These are phyloP conservation scores for Prosopis cineraria DNA, from an alignment of 306 rosid species.

Conservation along the genomic window DNA sequence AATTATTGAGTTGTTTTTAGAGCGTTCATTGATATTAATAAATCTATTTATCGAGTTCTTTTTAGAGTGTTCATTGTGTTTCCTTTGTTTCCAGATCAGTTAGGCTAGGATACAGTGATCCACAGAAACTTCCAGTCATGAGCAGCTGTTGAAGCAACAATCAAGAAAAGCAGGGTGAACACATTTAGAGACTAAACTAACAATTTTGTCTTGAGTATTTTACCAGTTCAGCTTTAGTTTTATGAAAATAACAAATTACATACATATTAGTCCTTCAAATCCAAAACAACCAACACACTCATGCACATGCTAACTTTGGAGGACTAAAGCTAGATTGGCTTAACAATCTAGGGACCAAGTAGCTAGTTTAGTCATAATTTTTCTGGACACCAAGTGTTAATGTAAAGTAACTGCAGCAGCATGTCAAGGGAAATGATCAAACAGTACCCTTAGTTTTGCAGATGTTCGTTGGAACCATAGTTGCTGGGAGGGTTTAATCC, in stretches of 20 bases:
- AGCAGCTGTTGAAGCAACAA: conserved; percentile 1
- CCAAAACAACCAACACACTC: background rate
- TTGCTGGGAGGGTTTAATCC: conserved; percentile 92
- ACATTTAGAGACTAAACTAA: background rate
- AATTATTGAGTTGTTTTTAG: background rate
- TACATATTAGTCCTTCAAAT: background rate
- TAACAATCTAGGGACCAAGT: background rate
- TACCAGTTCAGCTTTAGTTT: background rate
- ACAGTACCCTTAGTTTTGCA: conserved; percentile 58
- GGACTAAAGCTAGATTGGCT: background rate
- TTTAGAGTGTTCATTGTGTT: background rate
- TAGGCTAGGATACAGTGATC: background rate
- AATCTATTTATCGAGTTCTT: too few relatives aligned
- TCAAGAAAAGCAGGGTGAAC: background rate
- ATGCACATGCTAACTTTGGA: too few relatives aligned
- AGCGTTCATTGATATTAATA: too few relatives aligned
- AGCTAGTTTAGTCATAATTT: background rate
- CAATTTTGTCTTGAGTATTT: background rate
- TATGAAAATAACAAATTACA: background rate
- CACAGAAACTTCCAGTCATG: background rate
- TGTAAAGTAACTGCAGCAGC: background rate
- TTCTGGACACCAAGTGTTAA: background rate
- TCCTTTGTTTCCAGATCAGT: background rate
- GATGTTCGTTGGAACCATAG: conserved; percentile 75
- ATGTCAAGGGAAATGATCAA: conserved; percentile 12